These are phyloP conservation scores for Straminergon stramineum DNA, from an alignment of 225 moss, liverwort and hornwort species.

Conservation along the genomic window DNA sequence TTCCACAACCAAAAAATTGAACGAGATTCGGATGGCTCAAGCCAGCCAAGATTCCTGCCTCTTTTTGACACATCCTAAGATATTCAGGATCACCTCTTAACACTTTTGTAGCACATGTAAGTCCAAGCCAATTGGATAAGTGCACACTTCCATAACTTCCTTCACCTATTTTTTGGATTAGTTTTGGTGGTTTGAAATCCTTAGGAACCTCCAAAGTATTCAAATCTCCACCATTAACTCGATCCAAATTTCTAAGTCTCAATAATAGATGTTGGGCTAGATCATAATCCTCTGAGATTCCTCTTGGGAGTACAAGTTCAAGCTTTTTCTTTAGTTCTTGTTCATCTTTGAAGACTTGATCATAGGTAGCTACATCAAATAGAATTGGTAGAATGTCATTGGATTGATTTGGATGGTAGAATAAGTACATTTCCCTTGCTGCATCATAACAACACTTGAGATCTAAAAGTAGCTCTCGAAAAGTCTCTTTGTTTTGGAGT, in stretches of 20 bases:
- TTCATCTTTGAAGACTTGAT: background rate
- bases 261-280: background rate
- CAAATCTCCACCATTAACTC: background rate
- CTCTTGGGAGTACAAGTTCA: too few relatives aligned
- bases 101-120: background rate
- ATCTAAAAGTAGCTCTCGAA: background rate
- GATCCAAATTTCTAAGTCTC: background rate
- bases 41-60: background rate
- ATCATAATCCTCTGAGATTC: fast-evolving
- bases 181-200: background rate
- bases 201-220: background rate
- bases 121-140: background rate
- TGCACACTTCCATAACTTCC: background rate
- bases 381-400: fast-evolving
- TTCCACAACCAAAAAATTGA: background rate
- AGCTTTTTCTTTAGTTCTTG: background rate
- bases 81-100: background rate
- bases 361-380: background rate
- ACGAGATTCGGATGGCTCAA: background rate
- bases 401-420: background rate
- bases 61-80: background rate
- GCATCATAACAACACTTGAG: background rate
- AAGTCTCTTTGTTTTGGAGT: background rate
- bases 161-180: background rate
- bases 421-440: background rate